Evolutionary conservation across 352 stramenopile genomes (phyloP), one percentile per base, ranked within the genome.

Genomic region (Phytophthora sansomeana): DNA sequence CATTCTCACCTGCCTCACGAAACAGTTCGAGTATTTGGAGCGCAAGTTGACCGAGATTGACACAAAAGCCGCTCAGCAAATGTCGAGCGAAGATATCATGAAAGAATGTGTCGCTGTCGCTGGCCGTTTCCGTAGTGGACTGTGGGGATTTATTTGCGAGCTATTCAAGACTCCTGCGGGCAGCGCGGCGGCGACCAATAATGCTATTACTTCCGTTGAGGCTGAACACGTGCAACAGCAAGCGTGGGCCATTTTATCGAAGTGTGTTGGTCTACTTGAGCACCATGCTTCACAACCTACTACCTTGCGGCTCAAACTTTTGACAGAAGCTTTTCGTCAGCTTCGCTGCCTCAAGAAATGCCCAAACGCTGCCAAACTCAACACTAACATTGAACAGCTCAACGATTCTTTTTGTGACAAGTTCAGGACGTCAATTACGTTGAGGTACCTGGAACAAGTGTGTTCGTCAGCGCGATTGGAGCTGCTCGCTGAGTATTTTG

Each of bases 131-230:
- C 78, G 80, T 14, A 90, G 65, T 29, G 81, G 86, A 0, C 57
- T 95, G 7, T 93, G 86, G 86, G 68, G 75, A 6, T 83, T 93
- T 11, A 85, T 93, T 33, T 93, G 85, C 54, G 84, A 95, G 21
- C 50, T 90, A 6, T 92, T 95, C 63, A 85, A 87, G 63, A 72
- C 77, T 0, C 52, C 77, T n/a, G 58, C 71, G 8, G 49, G 56
- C 16, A 77, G 66, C 32, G 60, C 58, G 1, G 63, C 52, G 16
- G 57, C 47, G 6, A 77, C 52, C 13, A 71, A 50, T 28, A 75
- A 57, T 33, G 32, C 52, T 4, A 79, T 91, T 32, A 89, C 78
- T 2, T 92, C 87, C 0, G 63, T 77, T 8, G 85, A 95, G 42
- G 85, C 85, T 9, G 83, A 93, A 57, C 57, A 69, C 9, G 81